Base-by-base conservation (phyloP, 2,329 filamentous ascomycete genomes). In the Alternaria conjuncta region DNA sequence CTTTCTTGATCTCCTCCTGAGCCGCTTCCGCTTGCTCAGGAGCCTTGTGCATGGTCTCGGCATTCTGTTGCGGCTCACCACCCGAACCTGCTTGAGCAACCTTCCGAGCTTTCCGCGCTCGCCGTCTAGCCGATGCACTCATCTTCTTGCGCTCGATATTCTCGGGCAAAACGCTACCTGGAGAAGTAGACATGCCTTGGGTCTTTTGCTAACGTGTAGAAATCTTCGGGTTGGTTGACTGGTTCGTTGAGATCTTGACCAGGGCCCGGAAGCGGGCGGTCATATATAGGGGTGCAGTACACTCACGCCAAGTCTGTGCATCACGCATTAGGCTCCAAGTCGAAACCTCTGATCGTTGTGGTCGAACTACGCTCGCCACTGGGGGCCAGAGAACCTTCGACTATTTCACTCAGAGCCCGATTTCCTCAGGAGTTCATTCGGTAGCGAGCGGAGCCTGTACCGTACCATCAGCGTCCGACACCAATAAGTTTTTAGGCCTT, bases 291-390 rank as follows among this genome's bases (percentile, higher is more conserved):
- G 36, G 36, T 41, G n/a, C 36, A 41, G 15, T 18, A 11, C n/a
- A 18, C 2, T 41, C 15, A 36, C 32, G 15, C 36, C 36, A 41
- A 18, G 36, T 11, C 36, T 41, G 36, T 41, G 36, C 15, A 41
- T 41, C n/a, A 41, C 36, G n/a, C 15, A 41, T 41, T 10, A 41
- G 8, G 36, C 36, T 11, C 36, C 32, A 11, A 41, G 9, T 41
- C 36, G 36, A 10, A 41, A 41, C 2, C 4, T 18, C 8, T 18
- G 3, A 10, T 0, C 1, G 6, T 18, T 1, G 0, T 5, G 36
- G 36, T 41, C 36, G 5, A 18, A 18, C 0, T 41, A 41, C 15
- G 36, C 15, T 41, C 36, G 36, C 36, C 36, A 41, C 5, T 18
- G 36, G n/a, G 2, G 36, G 36, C 36, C n/a, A 41, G 36, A 41